Evolutionary conservation across 495 filamentous ascomycete genomes (phyloP).

Genomic region (Chaetomidium leptoderma): DNA sequence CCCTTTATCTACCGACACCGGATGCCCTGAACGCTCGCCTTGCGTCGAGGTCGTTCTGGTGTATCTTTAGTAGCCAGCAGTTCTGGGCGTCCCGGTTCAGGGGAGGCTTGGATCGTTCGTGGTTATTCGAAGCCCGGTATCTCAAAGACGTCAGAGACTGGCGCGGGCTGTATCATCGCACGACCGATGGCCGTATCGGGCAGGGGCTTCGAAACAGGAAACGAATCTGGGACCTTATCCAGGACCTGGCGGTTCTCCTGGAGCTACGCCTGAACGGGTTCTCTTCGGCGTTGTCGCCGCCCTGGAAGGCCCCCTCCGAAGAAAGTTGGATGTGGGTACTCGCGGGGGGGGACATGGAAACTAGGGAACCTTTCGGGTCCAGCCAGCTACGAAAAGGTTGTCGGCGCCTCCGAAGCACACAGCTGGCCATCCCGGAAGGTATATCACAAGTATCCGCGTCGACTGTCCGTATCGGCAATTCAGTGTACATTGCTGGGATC

Average conservation of each 20-base stretch:
- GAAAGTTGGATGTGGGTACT: neutral
- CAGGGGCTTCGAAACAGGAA: neutral
- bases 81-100: slow-evolving; percentile 7
- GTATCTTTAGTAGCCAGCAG: neutral
- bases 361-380: neutral
- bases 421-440: neutral
- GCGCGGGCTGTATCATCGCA: neutral
- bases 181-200: neutral
- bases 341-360: neutral
- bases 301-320: neutral
- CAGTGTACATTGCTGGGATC: neutral
- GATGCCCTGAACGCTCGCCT: neutral
- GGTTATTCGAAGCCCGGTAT: neutral
- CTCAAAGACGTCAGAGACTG: neutral
- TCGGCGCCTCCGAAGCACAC: neutral
- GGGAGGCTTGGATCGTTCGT: neutral
- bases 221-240: neutral
- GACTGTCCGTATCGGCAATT: neutral
- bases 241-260: neutral
- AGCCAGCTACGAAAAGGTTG: neutral
- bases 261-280: neutral
- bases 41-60: slow-evolving; percentile 3
- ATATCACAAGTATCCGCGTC: neutral
- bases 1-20: neutral
- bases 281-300: neutral